phyloP scores from a whole-genome alignment of 768 basidiomycete genomes.

The Boletus rex-veris region DNA sequence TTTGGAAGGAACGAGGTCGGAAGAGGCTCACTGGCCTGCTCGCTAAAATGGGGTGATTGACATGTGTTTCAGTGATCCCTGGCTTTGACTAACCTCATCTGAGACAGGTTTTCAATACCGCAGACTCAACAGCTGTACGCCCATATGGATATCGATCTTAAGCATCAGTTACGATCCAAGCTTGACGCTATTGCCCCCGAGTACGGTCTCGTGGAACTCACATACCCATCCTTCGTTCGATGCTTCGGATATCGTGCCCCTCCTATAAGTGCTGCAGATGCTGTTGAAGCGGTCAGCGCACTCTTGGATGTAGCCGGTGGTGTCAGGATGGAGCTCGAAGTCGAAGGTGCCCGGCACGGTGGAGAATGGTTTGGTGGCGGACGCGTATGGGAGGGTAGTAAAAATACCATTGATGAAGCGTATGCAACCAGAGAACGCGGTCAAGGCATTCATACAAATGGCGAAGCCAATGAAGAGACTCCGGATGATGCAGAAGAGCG shows the following conservation, averaged over 20 bases:
- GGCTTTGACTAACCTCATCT: conserved; percentile 7
- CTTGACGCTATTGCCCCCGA: conserved; percentile 89
- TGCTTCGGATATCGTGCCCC: conserved; percentile 87
- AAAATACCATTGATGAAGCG: conserved; percentile 34
- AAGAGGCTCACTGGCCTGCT: conserved; percentile 86
- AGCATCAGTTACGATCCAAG: conserved; percentile 72
- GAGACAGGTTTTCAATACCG: conserved; percentile 78
- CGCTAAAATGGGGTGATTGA: conserved; percentile 94
- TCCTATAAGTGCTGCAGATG: conserved; percentile 88
- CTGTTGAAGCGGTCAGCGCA: conserved; percentile 84
- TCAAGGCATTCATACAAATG: conserved; percentile 30
- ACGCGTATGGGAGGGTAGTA: conserved; percentile 65
- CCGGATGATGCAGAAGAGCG: conserved; percentile 34
- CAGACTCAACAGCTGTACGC: conserved; percentile 93
- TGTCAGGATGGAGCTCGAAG: conserved; percentile 84
- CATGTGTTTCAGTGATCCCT: neutral
- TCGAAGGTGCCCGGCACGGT: conserved; percentile 83
- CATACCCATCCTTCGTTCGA: conserved; percentile 91
- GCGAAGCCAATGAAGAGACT: conserved; percentile 19
- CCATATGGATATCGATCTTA: conserved; percentile 97
- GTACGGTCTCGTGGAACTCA: conserved; percentile 89
- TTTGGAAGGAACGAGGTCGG: conserved; percentile 93
- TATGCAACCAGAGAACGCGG: conserved; percentile 29
- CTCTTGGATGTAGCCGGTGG: conserved; percentile 90
- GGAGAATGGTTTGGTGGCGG: conserved; percentile 96